phyloP scores from a whole-genome alignment of 257 asterid species.

The Sherardia arvensis region DNA sequence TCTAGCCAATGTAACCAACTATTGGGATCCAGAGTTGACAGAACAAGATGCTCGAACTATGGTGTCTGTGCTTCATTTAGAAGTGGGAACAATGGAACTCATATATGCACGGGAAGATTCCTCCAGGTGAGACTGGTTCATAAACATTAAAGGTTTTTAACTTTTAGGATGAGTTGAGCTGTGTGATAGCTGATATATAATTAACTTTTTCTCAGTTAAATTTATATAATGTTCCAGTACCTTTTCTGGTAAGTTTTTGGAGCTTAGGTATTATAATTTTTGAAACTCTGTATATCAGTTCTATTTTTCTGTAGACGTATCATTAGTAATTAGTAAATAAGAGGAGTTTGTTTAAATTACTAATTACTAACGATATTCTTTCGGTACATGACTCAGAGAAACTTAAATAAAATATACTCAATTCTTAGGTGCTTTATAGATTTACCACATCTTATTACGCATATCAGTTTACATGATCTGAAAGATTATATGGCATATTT shows the following conservation, averaged over 20 bases:
- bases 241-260: not conserved
- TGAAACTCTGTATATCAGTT: no score
- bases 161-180: not conserved
- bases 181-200: not conserved
- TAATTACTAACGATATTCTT: no score
- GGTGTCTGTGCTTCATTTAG: conserved; percentile 60
- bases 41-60: conserved; percentile 52
- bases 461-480: not conserved
- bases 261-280: no score
- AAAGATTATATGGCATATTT: not conserved
- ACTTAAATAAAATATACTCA: not conserved
- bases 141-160: conserved; percentile 4
- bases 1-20: conserved; percentile 35
- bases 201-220: not conserved
- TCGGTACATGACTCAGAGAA: not conserved
- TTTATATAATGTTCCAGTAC: not conserved
- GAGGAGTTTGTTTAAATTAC: no score
- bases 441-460: not conserved
- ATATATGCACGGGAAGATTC: conserved; percentile 78
- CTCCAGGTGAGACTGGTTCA: conserved; percentile 47
- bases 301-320: no score
- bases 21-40: conserved; percentile 36
- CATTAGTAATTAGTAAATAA: no score
- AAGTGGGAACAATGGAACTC: conserved; percentile 72
- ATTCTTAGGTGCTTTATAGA: not conserved